Conservation (phyloP, 2,329 filamentous ascomycete genomes). For the Alternaria conjuncta region DNA sequence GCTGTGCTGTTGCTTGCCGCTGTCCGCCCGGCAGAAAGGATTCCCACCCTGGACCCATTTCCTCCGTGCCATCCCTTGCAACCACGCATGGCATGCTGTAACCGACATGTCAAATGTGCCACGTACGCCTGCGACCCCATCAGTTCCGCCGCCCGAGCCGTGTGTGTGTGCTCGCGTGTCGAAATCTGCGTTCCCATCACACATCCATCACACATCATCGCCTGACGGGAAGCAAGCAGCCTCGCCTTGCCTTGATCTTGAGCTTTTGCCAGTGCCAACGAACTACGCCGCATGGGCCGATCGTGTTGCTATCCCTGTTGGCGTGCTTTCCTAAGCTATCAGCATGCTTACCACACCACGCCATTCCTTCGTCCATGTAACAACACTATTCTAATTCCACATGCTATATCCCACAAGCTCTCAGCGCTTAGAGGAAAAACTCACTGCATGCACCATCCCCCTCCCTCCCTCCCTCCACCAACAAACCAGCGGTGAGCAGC, state of each 20-base stretch:
- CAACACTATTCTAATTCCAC: not conserved
- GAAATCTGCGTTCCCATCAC: not conserved
- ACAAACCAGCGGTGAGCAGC: slow-evolving; percentile 3
- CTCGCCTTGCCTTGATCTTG: not conserved
- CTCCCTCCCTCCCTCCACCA: not conserved
- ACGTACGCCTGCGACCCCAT: slow-evolving; percentile 6
- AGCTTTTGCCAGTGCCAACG: not conserved
- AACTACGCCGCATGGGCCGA: not conserved
- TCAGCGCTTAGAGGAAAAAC: not conserved
- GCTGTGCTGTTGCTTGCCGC: not conserved
- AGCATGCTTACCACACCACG: not conserved
- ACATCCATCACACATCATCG: not conserved
- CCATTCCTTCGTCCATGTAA: not conserved
- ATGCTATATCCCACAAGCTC: not conserved
- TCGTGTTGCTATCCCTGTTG: not conserved
- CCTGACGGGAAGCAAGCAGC: not conserved
- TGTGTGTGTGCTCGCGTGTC: not conserved
- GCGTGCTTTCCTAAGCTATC: not conserved
- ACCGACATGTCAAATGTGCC: slow-evolving; percentile 4
- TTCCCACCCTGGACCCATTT: slow-evolving; percentile 12
- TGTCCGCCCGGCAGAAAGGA: slow-evolving; percentile 8
- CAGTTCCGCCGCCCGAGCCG: slow-evolving; percentile 6
- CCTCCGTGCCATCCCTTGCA: slow-evolving; percentile 10
- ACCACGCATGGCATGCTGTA: slow-evolving; percentile 1
- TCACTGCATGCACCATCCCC: not conserved